Conservation (phyloP, 257 asterid species). For the Przewalskia tangutica region DNA sequence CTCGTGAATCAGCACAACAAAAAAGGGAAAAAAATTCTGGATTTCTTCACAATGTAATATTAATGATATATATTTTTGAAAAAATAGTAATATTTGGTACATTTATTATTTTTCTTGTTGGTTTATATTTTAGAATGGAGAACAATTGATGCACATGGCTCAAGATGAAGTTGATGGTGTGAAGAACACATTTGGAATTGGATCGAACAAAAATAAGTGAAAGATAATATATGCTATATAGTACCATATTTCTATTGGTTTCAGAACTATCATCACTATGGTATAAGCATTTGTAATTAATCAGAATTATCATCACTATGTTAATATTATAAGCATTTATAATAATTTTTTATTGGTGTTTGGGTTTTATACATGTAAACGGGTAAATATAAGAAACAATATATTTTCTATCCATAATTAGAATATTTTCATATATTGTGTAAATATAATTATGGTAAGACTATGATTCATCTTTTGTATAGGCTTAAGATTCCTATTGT, state of each 20-base stretch:
- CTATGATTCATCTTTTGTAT: no score
- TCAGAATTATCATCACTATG: background rate
- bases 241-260: background rate
- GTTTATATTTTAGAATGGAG: slow-evolving; percentile 32
- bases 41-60: slow-evolving; percentile 33
- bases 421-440: no score
- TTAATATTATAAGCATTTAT: background rate
- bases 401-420: no score
- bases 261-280: background rate
- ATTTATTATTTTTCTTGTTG: background rate
- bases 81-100: background rate
- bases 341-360: background rate
- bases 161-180: slow-evolving; percentile 68
- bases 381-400: no score
- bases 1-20: slow-evolving; percentile 39
- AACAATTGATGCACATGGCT: slow-evolving; percentile 44
- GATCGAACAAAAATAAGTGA: slow-evolving; percentile 42
- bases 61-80: background rate
- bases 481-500: no score
- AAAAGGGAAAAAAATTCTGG: slow-evolving; percentile 27
- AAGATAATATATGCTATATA: background rate
- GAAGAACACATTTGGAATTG: slow-evolving; percentile 65
- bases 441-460: no score
- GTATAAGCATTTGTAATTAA: background rate
- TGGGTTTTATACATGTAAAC: background rate